phyloP scores from a whole-genome alignment of 495 filamentous ascomycete species.

The Penicillium paxilli region DNA sequence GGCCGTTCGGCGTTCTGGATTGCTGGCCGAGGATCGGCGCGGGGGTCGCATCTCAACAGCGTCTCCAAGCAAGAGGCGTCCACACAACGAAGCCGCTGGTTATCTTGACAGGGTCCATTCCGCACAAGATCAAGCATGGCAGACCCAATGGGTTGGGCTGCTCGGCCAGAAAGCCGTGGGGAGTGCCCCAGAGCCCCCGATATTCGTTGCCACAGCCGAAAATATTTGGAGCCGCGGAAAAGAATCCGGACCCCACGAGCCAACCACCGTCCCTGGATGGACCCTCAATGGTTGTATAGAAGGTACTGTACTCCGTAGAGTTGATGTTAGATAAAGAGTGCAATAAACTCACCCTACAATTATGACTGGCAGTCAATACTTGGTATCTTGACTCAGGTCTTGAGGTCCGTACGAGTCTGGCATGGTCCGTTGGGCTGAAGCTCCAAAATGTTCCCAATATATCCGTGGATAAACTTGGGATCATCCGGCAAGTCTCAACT shows the following conservation, averaged over 20 bases:
- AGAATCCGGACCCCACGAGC: conserved; percentile 20
- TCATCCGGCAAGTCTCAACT: too few relatives aligned
- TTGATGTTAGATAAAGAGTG: too few relatives aligned
- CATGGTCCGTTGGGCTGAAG: too few relatives aligned
- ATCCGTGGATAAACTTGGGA: too few relatives aligned
- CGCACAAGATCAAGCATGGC: not conserved
- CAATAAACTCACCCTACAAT: too few relatives aligned
- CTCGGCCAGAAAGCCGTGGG: conserved; percentile 17
- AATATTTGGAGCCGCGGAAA: conserved; percentile 20
- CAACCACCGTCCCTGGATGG: not conserved
- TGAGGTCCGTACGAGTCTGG: too few relatives aligned
- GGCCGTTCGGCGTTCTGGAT: conserved; percentile 13
- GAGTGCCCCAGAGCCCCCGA: too few relatives aligned
- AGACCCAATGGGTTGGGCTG: not conserved
- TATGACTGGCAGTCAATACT: too few relatives aligned
- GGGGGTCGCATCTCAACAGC: conserved; percentile 3
- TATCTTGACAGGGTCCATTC: not conserved
- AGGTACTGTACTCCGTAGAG: not conserved
- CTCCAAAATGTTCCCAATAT: too few relatives aligned
- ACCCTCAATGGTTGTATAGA: not conserved
- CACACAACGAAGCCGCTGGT: conserved; percentile 1
- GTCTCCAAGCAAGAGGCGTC: not conserved
- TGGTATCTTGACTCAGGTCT: too few relatives aligned
- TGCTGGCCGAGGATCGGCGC: conserved; percentile 23
- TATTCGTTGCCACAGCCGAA: conserved; percentile 12